Evolutionary conservation across 2,329 filamentous ascomycete genomes (phyloP), one percentile per base, ranked within the genome.

Genomic region (Trichoderma breve): DNA sequence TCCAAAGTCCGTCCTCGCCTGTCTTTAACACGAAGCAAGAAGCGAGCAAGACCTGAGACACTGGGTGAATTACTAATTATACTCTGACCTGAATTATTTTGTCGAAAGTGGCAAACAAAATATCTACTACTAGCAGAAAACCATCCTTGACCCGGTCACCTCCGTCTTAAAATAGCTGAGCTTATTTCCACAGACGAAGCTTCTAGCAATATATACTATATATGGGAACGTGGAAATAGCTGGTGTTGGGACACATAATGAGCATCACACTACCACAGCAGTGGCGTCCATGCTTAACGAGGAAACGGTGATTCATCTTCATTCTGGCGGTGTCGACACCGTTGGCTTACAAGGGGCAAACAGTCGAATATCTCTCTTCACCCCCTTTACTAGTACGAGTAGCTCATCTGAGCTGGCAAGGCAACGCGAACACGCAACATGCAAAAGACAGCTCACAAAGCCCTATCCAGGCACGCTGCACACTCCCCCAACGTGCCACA

Each of bases 391-490:
- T 62, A 12, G 24, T 18, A 55, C 32, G 24, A 24, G 12, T 34
- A 34, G 32, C 12, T 28, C 53, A 57, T 15, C 53, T 28, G 53
- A 57, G 53, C 6, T 57, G 53, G 24, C 53, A 30, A 57, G 53
- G 18, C 53, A 34, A 55, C 6, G 14, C 36, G 21, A 66, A n/a
- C 30, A 28, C 24, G 63, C 47, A 66, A 57, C 21, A 66, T 55
- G 64, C 51, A 67, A 21, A 32, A 39, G 64, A 67, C 51, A 67
- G 34, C 64, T 67, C 51, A 67, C 24, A 58, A 58, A n/a, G 14
- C 15, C 57, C 32, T 67, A 67, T 67, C 34, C 24, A 57, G 32
- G 53, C 15, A 67, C 51, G 8, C n/a, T 53, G 47, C 47, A 53
- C 47, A 53, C 64, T 39, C 32, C 32, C 51, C 64, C 32, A 43